Percentiles rank a stretch among this genome's conserved stretches.
Conservation (phyloP, 495 filamentous ascomycete species). For the Penicillium canescens region DNA sequence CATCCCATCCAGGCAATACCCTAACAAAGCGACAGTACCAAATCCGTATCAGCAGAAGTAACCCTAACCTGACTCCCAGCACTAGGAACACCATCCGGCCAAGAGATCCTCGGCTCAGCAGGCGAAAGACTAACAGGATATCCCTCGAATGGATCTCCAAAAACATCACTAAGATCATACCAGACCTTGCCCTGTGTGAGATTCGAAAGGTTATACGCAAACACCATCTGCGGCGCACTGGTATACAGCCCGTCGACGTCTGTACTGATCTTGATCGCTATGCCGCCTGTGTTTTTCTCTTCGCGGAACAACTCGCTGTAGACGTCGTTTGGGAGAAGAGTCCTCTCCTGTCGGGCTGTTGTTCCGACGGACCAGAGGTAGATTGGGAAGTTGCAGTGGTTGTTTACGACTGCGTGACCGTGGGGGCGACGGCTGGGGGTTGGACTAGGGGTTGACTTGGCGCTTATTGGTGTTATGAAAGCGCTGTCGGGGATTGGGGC, state of each 20-base stretch:
- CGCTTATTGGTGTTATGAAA: conserved; percentile 7
- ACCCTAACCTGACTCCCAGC: conserved; percentile 50
- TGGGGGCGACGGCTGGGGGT: conserved; percentile 13
- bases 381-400: conserved; percentile 47
- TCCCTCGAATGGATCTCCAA: conserved; percentile 56
- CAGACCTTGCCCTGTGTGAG: conserved; percentile 37
- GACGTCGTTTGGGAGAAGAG: conserved; percentile 16
- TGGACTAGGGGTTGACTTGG: conserved; percentile 2
- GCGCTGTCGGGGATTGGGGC: conserved; percentile 1
- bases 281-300: conserved; percentile 51
- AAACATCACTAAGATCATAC: conserved; percentile 59
- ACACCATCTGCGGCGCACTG: conserved; percentile 51
- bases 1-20: not conserved
- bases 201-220: conserved; percentile 53
- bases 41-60: conserved; percentile 31
- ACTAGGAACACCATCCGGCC: conserved; percentile 50
- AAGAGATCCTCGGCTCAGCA: conserved; percentile 42
- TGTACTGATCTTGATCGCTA: conserved; percentile 56
- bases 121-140: conserved; percentile 39
- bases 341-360: conserved; percentile 28
- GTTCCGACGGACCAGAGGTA: conserved; percentile 58
- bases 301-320: conserved; percentile 45
- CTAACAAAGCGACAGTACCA: conserved; percentile 37
- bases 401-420: conserved; percentile 50
- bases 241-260: conserved; percentile 47